A percentile compares a stretch with the other conserved stretches of the same genome.
phyloP scores from a whole-genome alignment of 2,329 filamentous ascomycete species.

The Alternaria panax region DNA sequence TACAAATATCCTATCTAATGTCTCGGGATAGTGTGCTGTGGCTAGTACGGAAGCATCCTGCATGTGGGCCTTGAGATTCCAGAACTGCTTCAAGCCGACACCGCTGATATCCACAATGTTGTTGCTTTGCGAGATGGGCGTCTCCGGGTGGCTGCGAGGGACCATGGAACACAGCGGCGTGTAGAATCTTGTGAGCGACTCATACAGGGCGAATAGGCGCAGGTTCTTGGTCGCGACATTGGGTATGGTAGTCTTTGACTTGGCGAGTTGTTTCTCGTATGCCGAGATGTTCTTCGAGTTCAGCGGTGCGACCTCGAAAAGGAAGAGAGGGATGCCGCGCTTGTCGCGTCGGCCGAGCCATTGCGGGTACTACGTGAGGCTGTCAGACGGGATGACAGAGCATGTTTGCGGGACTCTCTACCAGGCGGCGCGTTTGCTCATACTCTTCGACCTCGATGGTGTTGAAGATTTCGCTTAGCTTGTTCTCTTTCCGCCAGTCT shows the following conservation, averaged over 20 bases:
- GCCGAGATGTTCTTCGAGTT: slow-evolving; percentile 80
- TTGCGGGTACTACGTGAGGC: slow-evolving; percentile 76
- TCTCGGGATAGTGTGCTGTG: slow-evolving; percentile 95
- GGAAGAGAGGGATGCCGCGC: slow-evolving; percentile 89
- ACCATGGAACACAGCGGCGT: slow-evolving; percentile 85
- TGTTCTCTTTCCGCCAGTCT: slow-evolving; percentile 81
- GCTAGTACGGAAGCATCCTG: slow-evolving; percentile 87
- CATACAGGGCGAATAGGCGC: slow-evolving; percentile 89
- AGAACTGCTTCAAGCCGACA: slow-evolving; percentile 91
- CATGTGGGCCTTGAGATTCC: slow-evolving; percentile 94
- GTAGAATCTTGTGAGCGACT: slow-evolving; percentile 87
- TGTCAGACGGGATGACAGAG: slow-evolving; percentile 24
- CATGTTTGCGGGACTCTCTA: slow-evolving; percentile 50
- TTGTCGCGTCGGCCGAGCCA: slow-evolving; percentile 92
- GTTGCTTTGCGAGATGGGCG: slow-evolving; percentile 90
- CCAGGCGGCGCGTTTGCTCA: slow-evolving; percentile 78
- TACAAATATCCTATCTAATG: slow-evolving; percentile 80
- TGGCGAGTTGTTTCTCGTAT: slow-evolving; percentile 72
- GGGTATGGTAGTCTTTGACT: slow-evolving; percentile 65
- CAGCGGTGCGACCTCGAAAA: slow-evolving; percentile 85
- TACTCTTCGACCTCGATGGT: slow-evolving; percentile 87
- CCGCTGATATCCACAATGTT: slow-evolving; percentile 94
- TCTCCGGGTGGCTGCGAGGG: slow-evolving; percentile 74
- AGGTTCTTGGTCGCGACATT: slow-evolving; percentile 78
- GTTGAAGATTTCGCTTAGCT: slow-evolving; percentile 80